Percentiles rank a stretch among this genome's conserved stretches.
phyloP scores from a whole-genome alignment of 345 rosid genomes.

The Salix koriyanagi region DNA sequence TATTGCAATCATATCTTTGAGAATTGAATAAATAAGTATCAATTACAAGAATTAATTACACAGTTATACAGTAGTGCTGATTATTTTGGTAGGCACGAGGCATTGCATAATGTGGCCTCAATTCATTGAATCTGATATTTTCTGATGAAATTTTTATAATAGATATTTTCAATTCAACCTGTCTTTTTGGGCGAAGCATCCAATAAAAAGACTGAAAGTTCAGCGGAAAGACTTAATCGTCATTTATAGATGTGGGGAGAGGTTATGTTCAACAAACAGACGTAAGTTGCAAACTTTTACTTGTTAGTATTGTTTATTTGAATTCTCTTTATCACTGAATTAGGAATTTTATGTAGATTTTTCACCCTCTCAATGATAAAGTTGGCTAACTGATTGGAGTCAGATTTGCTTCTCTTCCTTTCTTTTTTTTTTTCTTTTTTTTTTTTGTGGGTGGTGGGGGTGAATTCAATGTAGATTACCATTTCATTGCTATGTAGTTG shows the following conservation, averaged over 20 bases:
- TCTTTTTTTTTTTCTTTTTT: no score
- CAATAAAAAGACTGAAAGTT: constrained; percentile 52
- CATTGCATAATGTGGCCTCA: constrained; percentile 8
- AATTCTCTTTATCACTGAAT: background rate
- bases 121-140: constrained; percentile 12
- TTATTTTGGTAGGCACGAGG: background rate
- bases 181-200: constrained; percentile 56
- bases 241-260: constrained; percentile 59
- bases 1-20: no score
- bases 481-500: background rate
- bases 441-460: no score
- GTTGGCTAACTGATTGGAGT: no score
- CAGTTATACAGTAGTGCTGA: background rate
- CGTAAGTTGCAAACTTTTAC: constrained; percentile 8
- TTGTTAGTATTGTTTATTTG: background rate
- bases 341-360: background rate
- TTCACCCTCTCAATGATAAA: background rate
- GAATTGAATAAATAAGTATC: no score
- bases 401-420: no score
- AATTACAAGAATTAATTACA: no score
- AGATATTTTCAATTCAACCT: constrained; percentile 57
- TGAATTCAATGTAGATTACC: background rate
- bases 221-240: constrained; percentile 46
- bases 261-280: constrained; percentile 22
- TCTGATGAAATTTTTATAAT: constrained; percentile 31